Base-by-base conservation (phyloP, 768 basidiomycete genomes). In the Symmetrospora coprosmae region DNA sequence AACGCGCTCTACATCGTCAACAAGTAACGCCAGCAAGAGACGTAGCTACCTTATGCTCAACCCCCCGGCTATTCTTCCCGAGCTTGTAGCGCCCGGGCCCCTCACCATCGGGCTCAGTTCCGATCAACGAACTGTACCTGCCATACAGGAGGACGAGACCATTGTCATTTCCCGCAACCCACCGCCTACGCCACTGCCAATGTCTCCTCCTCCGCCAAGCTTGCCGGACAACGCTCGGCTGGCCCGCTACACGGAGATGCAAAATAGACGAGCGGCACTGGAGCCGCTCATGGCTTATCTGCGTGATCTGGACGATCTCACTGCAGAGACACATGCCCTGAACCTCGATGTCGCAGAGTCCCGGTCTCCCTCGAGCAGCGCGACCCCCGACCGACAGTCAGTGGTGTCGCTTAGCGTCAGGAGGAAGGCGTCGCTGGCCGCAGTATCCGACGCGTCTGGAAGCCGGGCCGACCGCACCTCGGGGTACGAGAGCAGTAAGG, bases 281-380 rank as follows among this genome's bases (percentile, higher is more conserved):
- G 81, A 86, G 56, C 85, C 86, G 9, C 81, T 99, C 17, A 91
- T 97, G 85, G 87, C 89, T 6, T 99, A 97, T 72, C 78, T 99
- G 19, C 82, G 82, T 67, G 94, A 99, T 68, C 84, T 99, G 81
- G 85, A 90, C 69, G 94, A 99, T 69, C 76, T 99, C 30, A 83
- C 82, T 17, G 72, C 82, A 65, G 79, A 82, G n/a, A 2, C 50
- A 3, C 33, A 64, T 0, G 43, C 61, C 2, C 56, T 40, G 35
- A 27, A 50, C 21, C 45, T 66, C n/a, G 17, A 16, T 19, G 17
- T 28, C 50, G n/a, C 30, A n/a, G 30, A 31, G 13, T 34, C 31
- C 11, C 50, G 27, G 43, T 25, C 43, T 19, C 27, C 19, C 43
- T 46, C 43, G 16, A 53, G 51, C 51, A 38, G 31, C 6, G 14